Conservation (phyloP, 2,329 filamentous ascomycete species). For the Colletotrichum somersetense region DNA sequence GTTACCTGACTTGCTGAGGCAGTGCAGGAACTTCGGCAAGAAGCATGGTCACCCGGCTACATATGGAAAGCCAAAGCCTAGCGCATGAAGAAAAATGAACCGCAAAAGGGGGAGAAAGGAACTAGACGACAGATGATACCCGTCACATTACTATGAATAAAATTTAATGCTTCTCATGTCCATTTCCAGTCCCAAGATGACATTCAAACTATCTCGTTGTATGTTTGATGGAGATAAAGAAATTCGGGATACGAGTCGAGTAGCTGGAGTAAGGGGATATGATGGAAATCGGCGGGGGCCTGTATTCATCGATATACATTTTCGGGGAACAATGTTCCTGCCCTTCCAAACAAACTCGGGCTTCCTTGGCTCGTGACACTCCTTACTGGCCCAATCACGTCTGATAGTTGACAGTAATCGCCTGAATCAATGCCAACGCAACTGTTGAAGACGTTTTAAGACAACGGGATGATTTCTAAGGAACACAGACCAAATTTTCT, state of each 20-base stretch:
- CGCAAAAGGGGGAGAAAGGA: neutral
- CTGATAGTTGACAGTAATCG: too few species aligned
- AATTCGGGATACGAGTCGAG: neutral
- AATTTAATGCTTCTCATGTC: neutral
- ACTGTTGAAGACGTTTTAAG: neutral
- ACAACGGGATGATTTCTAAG: neutral
- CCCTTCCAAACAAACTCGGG: neutral
- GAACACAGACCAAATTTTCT: neutral
- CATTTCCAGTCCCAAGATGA: neutral
- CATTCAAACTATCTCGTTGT: neutral
- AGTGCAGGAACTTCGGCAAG: slow-evolving; percentile 68
- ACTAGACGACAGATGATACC: slow-evolving; percentile 13
- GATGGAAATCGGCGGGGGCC: too few species aligned
- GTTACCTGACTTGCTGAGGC: slow-evolving; percentile 66
- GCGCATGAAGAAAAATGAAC: neutral
- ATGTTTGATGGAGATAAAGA: neutral
- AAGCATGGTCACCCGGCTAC: slow-evolving; percentile 70
- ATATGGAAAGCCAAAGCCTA: slow-evolving; percentile 51
- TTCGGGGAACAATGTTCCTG: neutral
- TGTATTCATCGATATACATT: neutral
- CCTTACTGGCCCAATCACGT: too few species aligned
- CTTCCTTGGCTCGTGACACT: too few species aligned
- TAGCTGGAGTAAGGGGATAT: neutral
- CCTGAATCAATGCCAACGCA: too few species aligned
- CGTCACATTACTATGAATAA: slow-evolving; percentile 6